Base-by-base conservation (phyloP, 1,284 basidiomycete species). In the Pyrrhoderma noxium region DNA sequence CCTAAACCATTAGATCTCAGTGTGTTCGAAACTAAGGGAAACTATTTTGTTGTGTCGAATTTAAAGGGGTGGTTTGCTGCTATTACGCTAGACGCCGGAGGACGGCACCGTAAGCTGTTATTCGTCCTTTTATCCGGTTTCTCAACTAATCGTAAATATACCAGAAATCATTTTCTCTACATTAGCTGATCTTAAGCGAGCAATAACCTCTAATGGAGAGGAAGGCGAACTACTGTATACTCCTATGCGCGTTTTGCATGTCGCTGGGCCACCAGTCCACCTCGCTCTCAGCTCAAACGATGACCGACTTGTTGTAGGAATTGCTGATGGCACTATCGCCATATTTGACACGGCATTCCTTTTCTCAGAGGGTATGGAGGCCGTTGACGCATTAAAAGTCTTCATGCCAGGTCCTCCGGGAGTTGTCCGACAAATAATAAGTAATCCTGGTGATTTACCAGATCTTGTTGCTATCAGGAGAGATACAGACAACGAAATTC, bases 51-150 rank as follows among this genome's bases (percentile, higher is more conserved):
- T 3, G 68, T 76, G 3, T 72, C 79, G 1, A 84, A 82, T 60
- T 64, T 68, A 11, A 73, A 68, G 56, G 80, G 76, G 34, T 86
- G 77, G 76, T 88, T 87, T 65, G 79, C 75, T 43, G 82, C 82
- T 40, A 73, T 77, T 8, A 69, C 63, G 45, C 68, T 67, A 21
- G 67, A 64, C 42, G 60, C 64, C 49, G 65, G 64, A 47, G 60
- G 64, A 49, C 59, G 66, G 45, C 51, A 61, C 58, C 64, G 73
- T 75, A 64, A 57, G 75, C 64, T 44, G n/a, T 47, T 52, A 37
- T 34, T 14, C 16, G 5, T 7, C 8, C 16, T 2, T 21, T 14
- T 5, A 27, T 25, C 46, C 44, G 41, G 51, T 16, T 52, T 37
- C 52, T 48, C 34, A 54, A 25, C 34, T 40, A 51, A 7, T 13